phyloP scores from a whole-genome alignment of 2,329 filamentous ascomycete genomes.

The Neonectria hederae region DNA sequence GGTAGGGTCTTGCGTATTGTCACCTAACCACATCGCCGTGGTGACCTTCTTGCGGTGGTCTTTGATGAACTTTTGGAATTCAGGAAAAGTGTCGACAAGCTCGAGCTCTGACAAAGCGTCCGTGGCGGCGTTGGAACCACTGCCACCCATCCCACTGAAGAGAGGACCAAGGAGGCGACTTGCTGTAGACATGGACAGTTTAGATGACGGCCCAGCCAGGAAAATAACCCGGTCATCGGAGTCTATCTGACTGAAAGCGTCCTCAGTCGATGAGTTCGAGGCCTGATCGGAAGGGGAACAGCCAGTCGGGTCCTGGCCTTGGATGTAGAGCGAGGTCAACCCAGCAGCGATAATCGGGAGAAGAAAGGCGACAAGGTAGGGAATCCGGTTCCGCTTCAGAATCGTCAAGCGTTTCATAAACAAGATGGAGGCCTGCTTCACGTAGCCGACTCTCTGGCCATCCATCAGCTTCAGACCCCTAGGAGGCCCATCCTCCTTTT shows the following conservation, averaged over 20 bases:
- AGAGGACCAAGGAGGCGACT: slow-evolving; percentile 53
- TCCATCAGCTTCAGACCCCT: slow-evolving; percentile 67
- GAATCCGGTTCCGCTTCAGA: slow-evolving; percentile 79
- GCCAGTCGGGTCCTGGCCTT: slow-evolving; percentile 59
- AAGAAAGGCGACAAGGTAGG: slow-evolving; percentile 77
- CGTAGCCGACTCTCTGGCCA: slow-evolving; percentile 74
- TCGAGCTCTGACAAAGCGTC: slow-evolving; percentile 50
- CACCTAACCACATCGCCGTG: slow-evolving; percentile 80
- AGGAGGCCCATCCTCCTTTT: slow-evolving; percentile 39
- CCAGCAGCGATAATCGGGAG: slow-evolving; percentile 84
- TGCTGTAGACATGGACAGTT: slow-evolving; percentile 47
- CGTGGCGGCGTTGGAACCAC: slow-evolving; percentile 29
- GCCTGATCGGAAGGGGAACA: slow-evolving; percentile 63
- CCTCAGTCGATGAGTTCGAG: slow-evolving; percentile 52
- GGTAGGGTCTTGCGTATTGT: slow-evolving; percentile 66
- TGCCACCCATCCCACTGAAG: slow-evolving; percentile 43
- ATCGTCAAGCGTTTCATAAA: slow-evolving; percentile 83
- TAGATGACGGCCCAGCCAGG: slow-evolving; percentile 48
- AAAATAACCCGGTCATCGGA: slow-evolving; percentile 39
- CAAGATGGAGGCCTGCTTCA: slow-evolving; percentile 76
- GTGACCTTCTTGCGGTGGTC: slow-evolving; percentile 73
- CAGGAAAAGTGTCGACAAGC: slow-evolving; percentile 69
- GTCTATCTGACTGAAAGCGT: slow-evolving; percentile 50
- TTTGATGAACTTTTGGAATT: slow-evolving; percentile 74
- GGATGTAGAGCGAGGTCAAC: slow-evolving; percentile 80